Conservation (phyloP, 192 early-diverging fungal genomes). For the Umbelopsis ramanniana region DNA sequence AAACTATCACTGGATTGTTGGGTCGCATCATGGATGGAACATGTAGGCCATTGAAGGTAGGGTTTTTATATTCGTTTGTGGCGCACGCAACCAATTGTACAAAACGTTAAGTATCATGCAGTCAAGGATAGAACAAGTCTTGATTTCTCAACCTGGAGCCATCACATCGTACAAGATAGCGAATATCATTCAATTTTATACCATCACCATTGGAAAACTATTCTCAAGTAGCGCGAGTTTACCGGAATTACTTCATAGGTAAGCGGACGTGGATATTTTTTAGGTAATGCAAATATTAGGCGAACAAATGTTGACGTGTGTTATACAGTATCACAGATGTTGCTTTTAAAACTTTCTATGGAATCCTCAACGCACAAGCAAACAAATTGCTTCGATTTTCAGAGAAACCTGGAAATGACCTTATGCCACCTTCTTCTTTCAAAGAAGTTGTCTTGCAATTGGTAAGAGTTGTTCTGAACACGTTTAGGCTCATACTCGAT, state of each 20-base stretch:
- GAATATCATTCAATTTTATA: conserved; percentile 81
- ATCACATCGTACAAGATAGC: conserved; percentile 70
- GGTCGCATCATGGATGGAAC: conserved; percentile 77
- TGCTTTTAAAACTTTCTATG: conserved; percentile 61
- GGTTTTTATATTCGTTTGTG: not conserved
- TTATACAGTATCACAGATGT: conserved; percentile 50
- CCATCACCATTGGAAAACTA: conserved; percentile 63
- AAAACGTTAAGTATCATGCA: conserved; percentile 22
- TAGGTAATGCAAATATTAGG: not conserved
- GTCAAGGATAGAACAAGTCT: conserved; percentile 79
- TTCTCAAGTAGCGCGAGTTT: conserved; percentile 59
- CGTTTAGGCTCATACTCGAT: too few species aligned
- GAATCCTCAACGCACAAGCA: conserved; percentile 56
- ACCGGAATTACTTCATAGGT: conserved; percentile 59
- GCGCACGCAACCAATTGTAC: not conserved
- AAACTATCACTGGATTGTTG: conserved; percentile 47
- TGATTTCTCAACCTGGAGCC: conserved; percentile 65
- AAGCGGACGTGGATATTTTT: conserved; percentile 26
- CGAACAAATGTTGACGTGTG: not conserved
- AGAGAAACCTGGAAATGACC: conserved; percentile 58
- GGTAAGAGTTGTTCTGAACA: conserved; percentile 42
- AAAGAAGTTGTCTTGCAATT: conserved; percentile 72
- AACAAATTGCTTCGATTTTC: conserved; percentile 47
- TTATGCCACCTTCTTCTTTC: conserved; percentile 63
- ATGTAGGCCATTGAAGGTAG: conserved; percentile 74